phyloP scores from a whole-genome alignment of 1,284 basidiomycete genomes.

The Rhodotorula sp. region DNA sequence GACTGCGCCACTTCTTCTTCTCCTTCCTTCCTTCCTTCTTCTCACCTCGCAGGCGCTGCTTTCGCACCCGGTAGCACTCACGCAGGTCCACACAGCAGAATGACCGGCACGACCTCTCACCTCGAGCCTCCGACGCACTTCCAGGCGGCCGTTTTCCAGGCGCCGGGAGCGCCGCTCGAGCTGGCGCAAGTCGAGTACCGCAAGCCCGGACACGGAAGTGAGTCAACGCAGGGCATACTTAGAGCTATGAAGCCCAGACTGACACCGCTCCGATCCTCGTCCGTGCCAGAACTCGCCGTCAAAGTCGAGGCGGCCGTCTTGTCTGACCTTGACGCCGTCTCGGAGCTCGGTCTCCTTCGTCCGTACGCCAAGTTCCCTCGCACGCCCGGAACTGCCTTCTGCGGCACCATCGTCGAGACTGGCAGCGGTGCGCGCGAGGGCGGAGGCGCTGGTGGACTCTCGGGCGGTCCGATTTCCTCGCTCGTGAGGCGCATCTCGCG shows the following conservation, averaged over 20 bases:
- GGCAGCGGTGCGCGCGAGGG: slow-evolving; percentile 6
- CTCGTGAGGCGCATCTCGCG: slow-evolving; percentile 6
- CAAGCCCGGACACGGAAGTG: slow-evolving; percentile 3
- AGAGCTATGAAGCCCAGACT: not conserved
- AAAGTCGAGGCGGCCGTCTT: slow-evolving; percentile 13
- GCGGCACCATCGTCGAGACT: slow-evolving; percentile 14
- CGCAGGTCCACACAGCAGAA: not conserved
- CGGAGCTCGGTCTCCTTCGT: slow-evolving; percentile 12
- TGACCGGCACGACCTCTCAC: not conserved
- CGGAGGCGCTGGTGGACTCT: not conserved
- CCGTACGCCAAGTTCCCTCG: slow-evolving; percentile 8
- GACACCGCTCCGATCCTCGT: not conserved
- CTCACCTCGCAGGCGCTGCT: not conserved
- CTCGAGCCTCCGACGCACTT: not conserved
- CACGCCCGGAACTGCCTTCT: slow-evolving; percentile 13
- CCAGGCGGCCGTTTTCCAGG: slow-evolving; percentile 9
- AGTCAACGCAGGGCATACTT: not conserved
- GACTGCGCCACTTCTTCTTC: not conserved
- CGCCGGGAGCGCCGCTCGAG: slow-evolving; percentile 2
- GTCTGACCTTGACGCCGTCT: slow-evolving; percentile 20
- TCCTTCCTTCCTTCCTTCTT: not conserved
- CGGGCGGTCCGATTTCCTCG: not conserved
- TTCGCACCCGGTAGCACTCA: too few species aligned
- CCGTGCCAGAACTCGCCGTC: slow-evolving; percentile 14
- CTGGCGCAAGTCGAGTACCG: slow-evolving; percentile 18